Base-by-base conservation (phyloP, 2,329 filamentous ascomycete genomes). In the Trichoderma koningii region DNA sequence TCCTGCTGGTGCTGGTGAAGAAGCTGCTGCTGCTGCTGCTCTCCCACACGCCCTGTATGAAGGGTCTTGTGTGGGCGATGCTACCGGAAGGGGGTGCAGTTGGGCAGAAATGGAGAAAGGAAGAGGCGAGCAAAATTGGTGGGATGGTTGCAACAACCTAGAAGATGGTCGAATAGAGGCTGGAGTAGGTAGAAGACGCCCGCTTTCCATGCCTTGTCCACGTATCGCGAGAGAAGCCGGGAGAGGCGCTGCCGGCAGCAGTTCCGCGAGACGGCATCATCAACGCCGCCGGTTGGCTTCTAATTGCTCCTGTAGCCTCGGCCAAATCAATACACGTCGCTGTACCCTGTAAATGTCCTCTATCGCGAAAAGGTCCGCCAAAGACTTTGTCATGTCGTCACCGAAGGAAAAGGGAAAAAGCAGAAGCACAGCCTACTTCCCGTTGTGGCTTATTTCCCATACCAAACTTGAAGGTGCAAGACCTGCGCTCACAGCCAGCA, bases 181-280 rank as follows among this genome's bases (percentile, higher is more conserved):
- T 34, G 38, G 26, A 45, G 26, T 19, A n/a, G 23, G 5, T 52
- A 52, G 19, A 42, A 34, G n/a, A 26, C 23, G 42, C 55, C 55
- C 26, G 17, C 28, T 12, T 38, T 10, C 19, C 7, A 6, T 60
- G 26, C 7, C 0, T 7, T 28, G 2, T 26, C 47, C n/a, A 61
- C 57, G 57, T 62, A 62, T 62, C 48, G 57, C 48, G 38, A 51
- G 48, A 48, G 47, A 62, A 62, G 57, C 47, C 57, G 57, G 57
- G n/a, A 28, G 44, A 42, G 48, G 59, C 48, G 34, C 52, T 52
- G 47, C 59, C 59, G 59, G 59, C 48, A 62, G n/a, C 38, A 17
- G 17, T 62, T 42, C 59, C 59, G 48, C 48, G 59, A 45, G 38
- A 10, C 38, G 34, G 48, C 59, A 53, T 62, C 59, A 12, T 23